Base-by-base conservation (phyloP, 225 moss, liverwort and hornwort genomes). In the Thuidium tamariscinum region DNA sequence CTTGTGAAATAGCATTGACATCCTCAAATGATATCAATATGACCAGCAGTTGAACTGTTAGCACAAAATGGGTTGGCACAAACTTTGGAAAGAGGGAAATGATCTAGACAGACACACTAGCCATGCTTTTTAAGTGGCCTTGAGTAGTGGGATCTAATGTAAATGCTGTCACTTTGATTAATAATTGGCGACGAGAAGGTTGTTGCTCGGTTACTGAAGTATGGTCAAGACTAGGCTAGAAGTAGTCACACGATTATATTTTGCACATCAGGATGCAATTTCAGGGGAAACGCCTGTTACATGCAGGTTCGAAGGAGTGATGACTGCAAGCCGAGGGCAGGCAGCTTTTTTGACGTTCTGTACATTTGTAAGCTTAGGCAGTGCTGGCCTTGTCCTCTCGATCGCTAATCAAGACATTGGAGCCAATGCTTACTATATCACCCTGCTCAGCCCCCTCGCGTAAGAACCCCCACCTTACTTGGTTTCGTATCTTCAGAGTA, bases 321-420 rank as follows among this genome's bases (percentile, higher is more conserved):
- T 99, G 99, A 93, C 92, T 67, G 97, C 97, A 84, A 97, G 97
- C 89, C 95, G 99, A 89, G 99, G 97, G 64, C 97, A 99, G 86
- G 99, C 97, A 82, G 97, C 97, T 36, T 97, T 97, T 89, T 83
- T 99, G 88, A 96, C 95, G 70, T 99, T 99, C 90, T 99, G 97
- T 87, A 96, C 96, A 44, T 96, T 96, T 60, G 90, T 99, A 32
- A 99, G 96, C 89, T 91, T 99, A 86, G 99, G 91, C 57, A 94
- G 97, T 85, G 95, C 95, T 78, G 99, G 94, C 18, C 94, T 99
- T 78, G 96, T 99, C 79, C 97, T 99, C 84, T 94, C 96, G 52
- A 99, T 99, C 74, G 96, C 96, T 63, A 91, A 91, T 59, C 99
- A 97, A 90, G 93, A 95, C 78, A 88, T 97, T 73, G 99, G 99